A percentile compares a stretch with the other conserved stretches of the same genome.
Conservation (phyloP, 164 flowering plant species). For the Piper longum region DNA sequence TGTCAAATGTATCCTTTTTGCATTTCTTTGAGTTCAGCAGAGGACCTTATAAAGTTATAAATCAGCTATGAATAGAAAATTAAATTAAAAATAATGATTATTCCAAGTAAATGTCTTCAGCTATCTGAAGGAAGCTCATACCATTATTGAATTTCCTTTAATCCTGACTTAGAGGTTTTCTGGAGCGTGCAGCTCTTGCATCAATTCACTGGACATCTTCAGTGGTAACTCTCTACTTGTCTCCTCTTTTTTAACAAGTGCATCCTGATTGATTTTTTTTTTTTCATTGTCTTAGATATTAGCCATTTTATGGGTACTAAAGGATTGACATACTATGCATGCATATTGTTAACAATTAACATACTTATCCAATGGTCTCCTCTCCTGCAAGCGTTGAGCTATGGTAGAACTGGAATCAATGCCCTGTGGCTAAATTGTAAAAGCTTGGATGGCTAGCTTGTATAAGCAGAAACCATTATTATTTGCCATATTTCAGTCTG, state of each 20-base stretch:
- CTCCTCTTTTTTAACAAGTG: neutral
- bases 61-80: too few relatives aligned
- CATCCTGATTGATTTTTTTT: too few relatives aligned
- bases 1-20: slow-evolving; percentile 82
- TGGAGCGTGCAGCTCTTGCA: slow-evolving; percentile 69
- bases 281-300: neutral
- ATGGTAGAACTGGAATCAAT: too few relatives aligned
- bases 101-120: neutral
- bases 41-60: too few relatives aligned
- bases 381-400: too few relatives aligned
- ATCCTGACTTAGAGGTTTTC: slow-evolving; percentile 44
- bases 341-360: neutral
- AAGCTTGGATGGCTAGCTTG: too few relatives aligned
- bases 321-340: too few relatives aligned
- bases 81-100: too few relatives aligned
- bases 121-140: neutral
- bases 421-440: too few relatives aligned
- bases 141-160: slow-evolving; percentile 19
- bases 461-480: too few relatives aligned
- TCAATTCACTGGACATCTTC: slow-evolving; percentile 78
- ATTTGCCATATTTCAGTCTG: too few relatives aligned
- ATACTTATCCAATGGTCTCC: neutral
- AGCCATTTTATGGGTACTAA: too few relatives aligned
- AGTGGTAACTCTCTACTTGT: slow-evolving; percentile 44
- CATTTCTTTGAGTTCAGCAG: neutral